These are phyloP conservation scores for Panaeolus cyanescens DNA, from an alignment of 768 basidiomycete species.

Conservation along the genomic window DNA sequence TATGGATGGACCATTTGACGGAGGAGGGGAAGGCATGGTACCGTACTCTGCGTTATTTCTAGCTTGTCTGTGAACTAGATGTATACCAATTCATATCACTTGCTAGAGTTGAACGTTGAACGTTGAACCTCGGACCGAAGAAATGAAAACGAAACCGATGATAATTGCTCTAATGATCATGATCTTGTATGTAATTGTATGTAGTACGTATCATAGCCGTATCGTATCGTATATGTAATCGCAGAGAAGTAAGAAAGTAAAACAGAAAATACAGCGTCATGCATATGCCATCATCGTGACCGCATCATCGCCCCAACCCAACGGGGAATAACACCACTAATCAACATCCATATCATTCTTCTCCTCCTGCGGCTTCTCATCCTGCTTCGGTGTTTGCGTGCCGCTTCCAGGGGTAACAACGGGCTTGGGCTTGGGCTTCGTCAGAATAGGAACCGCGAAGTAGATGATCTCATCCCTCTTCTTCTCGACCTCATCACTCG, in stretches of 20 bases:
- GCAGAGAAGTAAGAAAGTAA: not conserved
- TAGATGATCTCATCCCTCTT: constrained; percentile 92
- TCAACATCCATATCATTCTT: constrained; percentile 86
- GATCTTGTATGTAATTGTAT: constrained; percentile 2
- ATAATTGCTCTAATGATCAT: constrained; percentile 1
- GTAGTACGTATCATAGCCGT: not conserved
- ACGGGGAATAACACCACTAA: constrained; percentile 34
- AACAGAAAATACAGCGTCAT: not conserved
- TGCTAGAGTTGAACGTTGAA: too few relatives aligned
- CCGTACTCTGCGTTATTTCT: too few relatives aligned
- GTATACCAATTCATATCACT: too few relatives aligned
- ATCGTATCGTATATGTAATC: not conserved
- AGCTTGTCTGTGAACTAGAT: too few relatives aligned
- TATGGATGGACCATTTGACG: too few relatives aligned
- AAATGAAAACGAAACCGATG: not conserved
- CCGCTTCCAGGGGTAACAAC: constrained; percentile 51
- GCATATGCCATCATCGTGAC: not conserved
- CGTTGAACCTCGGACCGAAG: not conserved
- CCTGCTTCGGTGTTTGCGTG: constrained; percentile 73
- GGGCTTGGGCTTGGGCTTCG: constrained; percentile 90
- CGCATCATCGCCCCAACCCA: not conserved
- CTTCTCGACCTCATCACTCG: constrained; percentile 81
- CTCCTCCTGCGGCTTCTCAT: constrained; percentile 38
- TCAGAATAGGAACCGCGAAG: constrained; percentile 88
- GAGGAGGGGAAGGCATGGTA: too few relatives aligned